phyloP scores from a whole-genome alignment of 768 basidiomycete genomes.

The Auricularia sp. region DNA sequence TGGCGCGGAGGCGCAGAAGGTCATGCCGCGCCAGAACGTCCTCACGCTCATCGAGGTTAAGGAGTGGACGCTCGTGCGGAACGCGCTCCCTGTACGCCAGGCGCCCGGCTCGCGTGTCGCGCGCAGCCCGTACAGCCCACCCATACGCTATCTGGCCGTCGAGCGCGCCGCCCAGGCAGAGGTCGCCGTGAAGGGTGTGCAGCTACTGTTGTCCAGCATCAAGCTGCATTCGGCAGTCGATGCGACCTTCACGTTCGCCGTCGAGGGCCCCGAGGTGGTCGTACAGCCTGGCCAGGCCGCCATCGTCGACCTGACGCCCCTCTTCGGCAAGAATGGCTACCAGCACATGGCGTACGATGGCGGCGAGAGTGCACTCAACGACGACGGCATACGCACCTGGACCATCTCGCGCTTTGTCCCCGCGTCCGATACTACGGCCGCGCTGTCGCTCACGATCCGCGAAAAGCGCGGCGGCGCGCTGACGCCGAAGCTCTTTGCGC shows the following conservation, averaged over 20 bases:
- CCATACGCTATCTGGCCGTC: conserved; percentile 41
- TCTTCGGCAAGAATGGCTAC: conserved; percentile 39
- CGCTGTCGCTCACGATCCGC: conserved; percentile 38
- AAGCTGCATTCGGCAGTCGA: conserved; percentile 37
- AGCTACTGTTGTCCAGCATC: conserved; percentile 15
- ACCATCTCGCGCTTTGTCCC: conserved; percentile 37
- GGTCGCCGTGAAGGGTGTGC: conserved; percentile 3
- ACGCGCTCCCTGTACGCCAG: conserved; percentile 47
- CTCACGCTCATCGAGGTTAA: conserved; percentile 41
- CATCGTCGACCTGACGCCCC: conserved; percentile 42
- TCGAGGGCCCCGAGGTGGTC: conserved; percentile 20
- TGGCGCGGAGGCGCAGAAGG: conserved; percentile 34
- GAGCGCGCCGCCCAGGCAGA: conserved; percentile 25
- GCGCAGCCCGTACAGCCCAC: conserved; percentile 50
- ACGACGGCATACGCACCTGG: conserved; percentile 59
- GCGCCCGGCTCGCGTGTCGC: conserved; percentile 20
- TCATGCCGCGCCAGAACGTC: conserved; percentile 48
- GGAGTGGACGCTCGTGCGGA: conserved; percentile 42
- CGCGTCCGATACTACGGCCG: not conserved
- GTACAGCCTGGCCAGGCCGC: conserved; percentile 39
- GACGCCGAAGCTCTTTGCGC: conserved; percentile 45
- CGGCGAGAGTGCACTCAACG: conserved; percentile 39
- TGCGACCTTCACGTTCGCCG: conserved; percentile 43
- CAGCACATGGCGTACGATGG: conserved; percentile 39
- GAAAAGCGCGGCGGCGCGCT: conserved; percentile 43